phyloP scores from a whole-genome alignment of 2,329 filamentous ascomycete genomes.

The Alternaria triticina region DNA sequence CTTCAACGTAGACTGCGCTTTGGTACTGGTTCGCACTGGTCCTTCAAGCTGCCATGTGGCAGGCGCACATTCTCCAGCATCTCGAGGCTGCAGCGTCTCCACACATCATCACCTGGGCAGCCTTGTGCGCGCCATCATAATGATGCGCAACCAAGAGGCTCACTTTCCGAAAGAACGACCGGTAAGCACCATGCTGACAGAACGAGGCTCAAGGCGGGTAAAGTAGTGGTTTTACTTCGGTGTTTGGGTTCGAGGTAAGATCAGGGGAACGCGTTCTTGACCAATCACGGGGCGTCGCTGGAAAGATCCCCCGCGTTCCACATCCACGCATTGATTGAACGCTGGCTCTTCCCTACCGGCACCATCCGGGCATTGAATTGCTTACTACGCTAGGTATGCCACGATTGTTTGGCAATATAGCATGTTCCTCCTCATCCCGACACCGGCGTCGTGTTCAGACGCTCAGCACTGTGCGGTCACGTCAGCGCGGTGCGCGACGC shows the following conservation, averaged over 20 bases:
- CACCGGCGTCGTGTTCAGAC: background rate
- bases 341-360: background rate
- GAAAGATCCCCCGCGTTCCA: background rate
- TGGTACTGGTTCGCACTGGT: background rate
- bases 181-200: background rate
- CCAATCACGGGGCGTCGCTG: background rate
- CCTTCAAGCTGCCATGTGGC: background rate
- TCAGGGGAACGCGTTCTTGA: background rate
- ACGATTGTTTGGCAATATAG: background rate
- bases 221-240: background rate
- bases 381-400: background rate
- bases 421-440: background rate
- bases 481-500: background rate
- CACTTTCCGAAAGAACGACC: background rate
- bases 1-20: background rate
- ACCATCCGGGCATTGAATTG: background rate
- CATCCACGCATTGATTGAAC: background rate
- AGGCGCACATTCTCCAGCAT: background rate
- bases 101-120: background rate
- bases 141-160: background rate
- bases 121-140: background rate
- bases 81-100: background rate
- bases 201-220: background rate
- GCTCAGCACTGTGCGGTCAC: background rate
- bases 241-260: background rate